Conservation (phyloP, 2,329 filamentous ascomycete species). For the Diaporthe nobilis region DNA sequence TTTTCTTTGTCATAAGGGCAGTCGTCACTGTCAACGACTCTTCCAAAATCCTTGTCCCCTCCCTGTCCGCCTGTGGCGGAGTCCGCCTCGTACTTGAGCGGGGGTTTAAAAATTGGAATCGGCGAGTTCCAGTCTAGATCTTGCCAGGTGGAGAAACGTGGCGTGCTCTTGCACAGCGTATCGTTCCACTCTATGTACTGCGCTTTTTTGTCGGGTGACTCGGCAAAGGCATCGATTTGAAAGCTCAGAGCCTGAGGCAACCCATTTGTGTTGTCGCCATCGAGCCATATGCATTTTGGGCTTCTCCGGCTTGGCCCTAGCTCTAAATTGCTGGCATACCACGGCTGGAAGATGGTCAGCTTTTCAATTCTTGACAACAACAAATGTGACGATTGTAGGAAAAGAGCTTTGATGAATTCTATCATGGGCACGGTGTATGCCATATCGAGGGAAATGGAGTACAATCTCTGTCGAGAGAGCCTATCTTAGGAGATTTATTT, state of each 20-base stretch:
- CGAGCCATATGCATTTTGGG: constrained; percentile 14
- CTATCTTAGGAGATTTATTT: not conserved
- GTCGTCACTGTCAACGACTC: not conserved
- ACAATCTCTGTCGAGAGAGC: not conserved
- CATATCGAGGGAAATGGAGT: no score
- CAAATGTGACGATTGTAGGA: not conserved
- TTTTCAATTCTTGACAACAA: not conserved
- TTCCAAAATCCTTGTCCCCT: not conserved
- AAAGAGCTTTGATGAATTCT: no score
- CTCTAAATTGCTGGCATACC: constrained; percentile 1
- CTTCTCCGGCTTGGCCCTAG: not conserved
- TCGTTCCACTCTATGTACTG: not conserved
- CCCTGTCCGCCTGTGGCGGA: not conserved
- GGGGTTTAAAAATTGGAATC: not conserved
- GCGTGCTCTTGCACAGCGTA: not conserved
- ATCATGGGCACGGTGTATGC: no score
- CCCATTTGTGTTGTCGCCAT: constrained; percentile 1
- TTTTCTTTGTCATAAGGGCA: not conserved
- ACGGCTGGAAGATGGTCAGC: not conserved
- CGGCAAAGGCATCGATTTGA: not conserved
- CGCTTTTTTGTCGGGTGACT: not conserved
- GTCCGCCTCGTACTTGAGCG: not conserved
- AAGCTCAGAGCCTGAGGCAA: not conserved
- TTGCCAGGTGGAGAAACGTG: constrained; percentile 14
- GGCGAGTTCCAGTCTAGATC: not conserved